Evolutionary conservation across 2,329 filamentous ascomycete genomes (phyloP), one percentile per base, ranked within the genome.

Genomic region (Fusarium sororula): DNA sequence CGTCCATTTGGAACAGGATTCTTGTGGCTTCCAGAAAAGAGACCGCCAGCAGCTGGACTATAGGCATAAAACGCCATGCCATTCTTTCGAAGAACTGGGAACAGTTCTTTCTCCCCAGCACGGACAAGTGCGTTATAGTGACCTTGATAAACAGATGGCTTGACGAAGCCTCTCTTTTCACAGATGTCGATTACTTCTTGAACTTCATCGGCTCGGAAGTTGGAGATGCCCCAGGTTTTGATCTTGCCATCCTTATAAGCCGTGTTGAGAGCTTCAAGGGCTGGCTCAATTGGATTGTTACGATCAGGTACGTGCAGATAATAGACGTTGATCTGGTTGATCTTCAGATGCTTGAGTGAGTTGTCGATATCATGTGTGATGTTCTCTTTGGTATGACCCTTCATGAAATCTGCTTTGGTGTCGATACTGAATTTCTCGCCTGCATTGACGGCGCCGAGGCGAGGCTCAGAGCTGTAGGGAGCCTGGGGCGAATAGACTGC

Each of bases 121-220:
- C 87, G 80, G 7, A 81, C 80, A 18, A 88, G 76, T 13, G 83
- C 79, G 61, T 87, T 87, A 76, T 88, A 88, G 13, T 83, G 80
- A 4, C 86, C 85, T 70, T 88, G 83, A 67, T 86, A 88, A 7
- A 86, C 83, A 9, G 77, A 80, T 1, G 86, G 86, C 62, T 81
- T 81, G 20, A 85, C 79, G 32, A 77, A 87, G 3, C 81, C 82
- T 8, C 82, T 77, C 24, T 82, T 68, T 42, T 84, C 80, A 70
- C 86, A 88, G 18, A 87, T 82, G 15, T 81, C 77, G 39, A 85
- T 61, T 7, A 87, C 80, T 50, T 81, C 62, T 56, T 84, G 80
- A 1, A 88, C 85, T 66, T 88, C 84, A 5, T 80, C 80, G 4
- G 82, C 82, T 0, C 79, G 79, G 72, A 83, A 87, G 71, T 87